Percentiles rank a stretch among this genome's conserved stretches.
These are phyloP conservation scores for Fusarium scirpi DNA, from an alignment of 2,329 filamentous ascomycete genomes.

Conservation along the genomic window DNA sequence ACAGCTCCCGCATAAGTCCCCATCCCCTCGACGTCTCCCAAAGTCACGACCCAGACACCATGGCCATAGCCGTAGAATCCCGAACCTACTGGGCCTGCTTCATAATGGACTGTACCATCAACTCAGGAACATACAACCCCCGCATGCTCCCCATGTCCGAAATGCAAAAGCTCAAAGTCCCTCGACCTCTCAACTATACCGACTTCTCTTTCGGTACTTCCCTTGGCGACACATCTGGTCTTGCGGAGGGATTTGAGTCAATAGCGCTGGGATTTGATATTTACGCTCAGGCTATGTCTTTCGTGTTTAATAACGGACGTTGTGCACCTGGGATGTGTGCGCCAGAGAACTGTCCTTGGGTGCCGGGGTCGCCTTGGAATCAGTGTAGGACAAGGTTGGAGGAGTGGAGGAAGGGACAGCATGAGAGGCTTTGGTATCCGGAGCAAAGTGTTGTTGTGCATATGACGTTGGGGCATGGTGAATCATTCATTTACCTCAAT, in stretches of 20 bases:
- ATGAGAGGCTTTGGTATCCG: conserved; percentile 53
- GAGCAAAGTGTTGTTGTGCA: conserved; percentile 54
- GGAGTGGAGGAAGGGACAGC: conserved; percentile 53
- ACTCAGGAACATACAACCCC: conserved; percentile 56
- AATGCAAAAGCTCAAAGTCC: conserved; percentile 52
- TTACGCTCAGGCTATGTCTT: conserved; percentile 56
- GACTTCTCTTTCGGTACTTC: conserved; percentile 55
- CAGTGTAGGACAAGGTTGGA: conserved; percentile 47
- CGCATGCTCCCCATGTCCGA: conserved; percentile 53
- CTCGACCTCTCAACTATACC: conserved; percentile 49
- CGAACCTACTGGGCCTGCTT: conserved; percentile 61
- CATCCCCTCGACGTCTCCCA: conserved; percentile 35
- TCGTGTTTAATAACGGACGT: conserved; percentile 58
- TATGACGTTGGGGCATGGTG: conserved; percentile 55
- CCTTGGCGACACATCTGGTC: background rate
- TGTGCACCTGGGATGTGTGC: conserved; percentile 55
- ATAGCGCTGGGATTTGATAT: conserved; percentile 59
- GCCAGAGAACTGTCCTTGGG: conserved; percentile 56
- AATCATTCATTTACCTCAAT: conserved; percentile 58
- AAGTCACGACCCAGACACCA: conserved; percentile 17
- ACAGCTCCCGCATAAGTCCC: conserved; percentile 37
- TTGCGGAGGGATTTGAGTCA: conserved; percentile 48
- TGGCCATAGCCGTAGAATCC: conserved; percentile 50
- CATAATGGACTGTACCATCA: conserved; percentile 59
- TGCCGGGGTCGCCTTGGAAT: conserved; percentile 52